Evolutionary conservation across 805 yeast species (phyloP).

Genomic region (Candida ovalis): DNA sequence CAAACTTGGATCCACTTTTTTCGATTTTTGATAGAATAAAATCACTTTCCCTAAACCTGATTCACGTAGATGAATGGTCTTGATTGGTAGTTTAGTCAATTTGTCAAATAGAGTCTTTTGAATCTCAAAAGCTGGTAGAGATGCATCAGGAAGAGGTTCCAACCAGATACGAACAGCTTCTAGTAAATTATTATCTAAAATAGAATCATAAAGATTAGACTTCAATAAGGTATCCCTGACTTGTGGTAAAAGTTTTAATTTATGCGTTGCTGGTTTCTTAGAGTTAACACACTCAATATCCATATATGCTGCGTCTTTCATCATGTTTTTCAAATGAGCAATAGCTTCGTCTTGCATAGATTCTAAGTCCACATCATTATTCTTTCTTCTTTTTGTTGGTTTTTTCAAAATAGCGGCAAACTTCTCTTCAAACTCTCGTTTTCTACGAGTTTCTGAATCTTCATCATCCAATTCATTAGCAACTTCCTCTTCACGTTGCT

Average conservation of each 20-base stretch:
- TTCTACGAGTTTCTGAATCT: slow-evolving; percentile 38
- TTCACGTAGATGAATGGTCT: slow-evolving; percentile 92
- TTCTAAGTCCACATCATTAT: slow-evolving; percentile 91
- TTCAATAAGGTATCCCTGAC: slow-evolving; percentile 74
- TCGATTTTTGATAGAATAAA: slow-evolving; percentile 87
- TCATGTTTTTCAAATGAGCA: slow-evolving; percentile 73
- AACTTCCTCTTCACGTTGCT: neutral
- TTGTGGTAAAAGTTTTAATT: slow-evolving; percentile 73
- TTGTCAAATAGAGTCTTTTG: slow-evolving; percentile 83
- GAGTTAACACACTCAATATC: slow-evolving; percentile 58
- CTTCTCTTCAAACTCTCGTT: slow-evolving; percentile 76
- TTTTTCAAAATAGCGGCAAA: slow-evolving; percentile 74
- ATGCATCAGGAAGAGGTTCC: slow-evolving; percentile 97
- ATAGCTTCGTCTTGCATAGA: slow-evolving; percentile 92
- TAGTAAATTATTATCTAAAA: slow-evolving; percentile 86
- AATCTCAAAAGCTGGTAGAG: slow-evolving; percentile 95
- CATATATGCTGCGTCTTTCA: slow-evolving; percentile 82
- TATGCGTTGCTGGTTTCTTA: slow-evolving; percentile 69
- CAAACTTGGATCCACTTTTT: slow-evolving; percentile 80
- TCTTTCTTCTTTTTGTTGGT: slow-evolving; percentile 55
- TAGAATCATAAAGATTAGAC: slow-evolving; percentile 85
- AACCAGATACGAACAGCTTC: slow-evolving; percentile 96
- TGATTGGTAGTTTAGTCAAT: slow-evolving; percentile 77
- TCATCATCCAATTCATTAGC: slow-evolving; percentile 1
- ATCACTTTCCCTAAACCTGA: slow-evolving; percentile 92